A percentile compares a stretch with the other conserved stretches of the same genome.
Conservation (phyloP, 495 filamentous ascomycete species). For the Neurospora hispaniola region DNA sequence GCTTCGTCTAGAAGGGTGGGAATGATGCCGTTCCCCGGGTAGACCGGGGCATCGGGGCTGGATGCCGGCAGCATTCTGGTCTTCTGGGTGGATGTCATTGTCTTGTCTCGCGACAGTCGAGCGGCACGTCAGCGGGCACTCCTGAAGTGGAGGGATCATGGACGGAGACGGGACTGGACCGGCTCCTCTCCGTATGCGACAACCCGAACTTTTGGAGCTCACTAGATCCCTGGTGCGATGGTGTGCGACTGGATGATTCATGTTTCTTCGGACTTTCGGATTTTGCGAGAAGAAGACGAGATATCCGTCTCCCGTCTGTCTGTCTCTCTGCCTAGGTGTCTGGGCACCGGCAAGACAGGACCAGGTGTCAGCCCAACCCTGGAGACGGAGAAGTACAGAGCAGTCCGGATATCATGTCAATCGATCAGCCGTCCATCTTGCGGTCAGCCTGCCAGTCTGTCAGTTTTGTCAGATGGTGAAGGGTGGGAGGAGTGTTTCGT, state of each 20-base stretch:
- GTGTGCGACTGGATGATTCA: background rate
- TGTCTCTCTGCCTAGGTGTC: background rate
- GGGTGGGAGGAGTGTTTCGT: background rate
- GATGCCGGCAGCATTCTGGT: background rate
- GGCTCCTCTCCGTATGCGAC: background rate
- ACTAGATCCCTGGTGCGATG: background rate
- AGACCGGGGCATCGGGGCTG: background rate
- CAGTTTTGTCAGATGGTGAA: background rate
- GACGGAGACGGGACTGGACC: background rate
- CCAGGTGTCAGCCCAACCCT: background rate
- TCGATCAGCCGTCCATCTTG: background rate
- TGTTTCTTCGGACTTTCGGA: background rate
- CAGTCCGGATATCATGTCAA: background rate
- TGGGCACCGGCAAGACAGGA: background rate
- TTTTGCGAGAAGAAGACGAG: background rate
- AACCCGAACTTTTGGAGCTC: background rate
- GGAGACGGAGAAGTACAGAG: background rate
- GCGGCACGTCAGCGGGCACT: background rate
- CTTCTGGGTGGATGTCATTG: background rate
- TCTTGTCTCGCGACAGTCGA: background rate
- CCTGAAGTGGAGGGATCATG: background rate
- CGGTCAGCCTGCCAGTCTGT: background rate
- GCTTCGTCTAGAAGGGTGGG: background rate
- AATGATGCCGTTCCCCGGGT: background rate
- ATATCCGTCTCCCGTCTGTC: background rate